Evolutionary conservation across 208 protist genomes (phyloP), one percentile per base, ranked within the genome.

Genomic region (Trypanosomatidae sp.): DNA sequence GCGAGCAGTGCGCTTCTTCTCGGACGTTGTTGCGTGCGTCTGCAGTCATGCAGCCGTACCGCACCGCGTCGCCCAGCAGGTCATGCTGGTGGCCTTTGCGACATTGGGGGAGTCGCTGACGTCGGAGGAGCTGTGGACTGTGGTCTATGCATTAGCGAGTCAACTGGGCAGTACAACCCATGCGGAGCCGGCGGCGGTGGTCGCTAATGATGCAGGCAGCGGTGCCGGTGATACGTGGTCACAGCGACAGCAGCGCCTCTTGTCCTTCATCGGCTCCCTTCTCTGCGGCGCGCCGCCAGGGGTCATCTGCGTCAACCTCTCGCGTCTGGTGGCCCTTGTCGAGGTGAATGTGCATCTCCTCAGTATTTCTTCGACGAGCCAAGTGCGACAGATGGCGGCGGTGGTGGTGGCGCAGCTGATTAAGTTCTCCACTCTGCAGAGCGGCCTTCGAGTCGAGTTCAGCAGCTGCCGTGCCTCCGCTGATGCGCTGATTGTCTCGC

Each of bases 291-390:
- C 62, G 25, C 69, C 75, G 1, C 53, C 50, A 28, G 53, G 13
- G 22, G 28, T 80, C 30, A 49, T 60, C 1, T 41, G 62, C 0
- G 13, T 58, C 30, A 47, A 64, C 49, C 62, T 87, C 6, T 74
- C 80, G 17, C 66, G 73, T 7, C 59, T 91, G 52, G 76, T 73
- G 47, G 43, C 60, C 33, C 59, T 71, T 15, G 56, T 88, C 13
- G 43, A 76, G 9, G 39, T n/a, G 15, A 74, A 81, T 49, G 69
- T 62, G 22, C 41, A 53, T 0, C 0, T 76, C 15, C 83, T 86
- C 41, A 71, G 87, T 58, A 69, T 67, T 25, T 74, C 75, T 3
- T 71, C 69, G 15, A 43, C 75, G 17, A 65, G 58, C 25, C 64
- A 74, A 56, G 75, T 80, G 28, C 75, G 75, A 28, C 69, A 53